Conservation (phyloP, 2,329 filamentous ascomycete genomes). For the Blastomyces gilchristii region DNA sequence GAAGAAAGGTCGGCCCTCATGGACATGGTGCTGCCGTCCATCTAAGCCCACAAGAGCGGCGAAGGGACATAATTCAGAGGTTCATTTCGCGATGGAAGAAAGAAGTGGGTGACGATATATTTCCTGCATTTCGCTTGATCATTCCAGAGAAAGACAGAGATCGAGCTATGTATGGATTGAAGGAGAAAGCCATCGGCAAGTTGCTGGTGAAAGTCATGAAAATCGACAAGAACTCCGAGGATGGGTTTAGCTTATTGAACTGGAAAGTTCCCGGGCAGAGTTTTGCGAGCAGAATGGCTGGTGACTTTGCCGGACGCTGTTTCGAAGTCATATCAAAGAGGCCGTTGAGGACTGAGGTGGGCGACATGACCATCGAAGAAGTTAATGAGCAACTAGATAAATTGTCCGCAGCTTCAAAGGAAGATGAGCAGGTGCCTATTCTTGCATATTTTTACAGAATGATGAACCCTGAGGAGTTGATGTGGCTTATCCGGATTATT, state of each 20-base stretch:
- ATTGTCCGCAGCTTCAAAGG: conserved; percentile 63
- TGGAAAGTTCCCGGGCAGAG: conserved; percentile 82
- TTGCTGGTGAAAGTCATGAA: conserved; percentile 86
- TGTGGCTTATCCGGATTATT: conserved; percentile 91
- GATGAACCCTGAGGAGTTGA: conserved; percentile 89
- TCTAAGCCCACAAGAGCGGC: conserved; percentile 63
- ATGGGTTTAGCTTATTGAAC: conserved; percentile 72
- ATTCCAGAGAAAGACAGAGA: conserved; percentile 88
- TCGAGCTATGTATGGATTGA: conserved; percentile 83
- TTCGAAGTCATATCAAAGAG: conserved; percentile 78
- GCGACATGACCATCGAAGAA: conserved; percentile 74
- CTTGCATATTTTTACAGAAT: conserved; percentile 73
- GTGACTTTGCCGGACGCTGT: conserved; percentile 86
- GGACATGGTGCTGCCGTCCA: conserved; percentile 35
- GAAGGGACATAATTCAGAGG: conserved; percentile 68
- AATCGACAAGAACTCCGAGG: conserved; percentile 81
- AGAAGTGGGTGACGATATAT: conserved; percentile 85
- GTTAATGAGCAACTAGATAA: conserved; percentile 79
- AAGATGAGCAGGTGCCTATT: conserved; percentile 74
- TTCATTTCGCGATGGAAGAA: conserved; percentile 82
- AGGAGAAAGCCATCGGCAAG: conserved; percentile 83
- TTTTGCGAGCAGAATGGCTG: conserved; percentile 55
- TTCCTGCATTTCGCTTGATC: conserved; percentile 83
- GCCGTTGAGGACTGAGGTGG: conserved; percentile 61
- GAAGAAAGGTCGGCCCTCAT: conserved; percentile 51